Evolutionary conservation across 257 asterid species (phyloP).

Genomic region (Lantana camara): DNA sequence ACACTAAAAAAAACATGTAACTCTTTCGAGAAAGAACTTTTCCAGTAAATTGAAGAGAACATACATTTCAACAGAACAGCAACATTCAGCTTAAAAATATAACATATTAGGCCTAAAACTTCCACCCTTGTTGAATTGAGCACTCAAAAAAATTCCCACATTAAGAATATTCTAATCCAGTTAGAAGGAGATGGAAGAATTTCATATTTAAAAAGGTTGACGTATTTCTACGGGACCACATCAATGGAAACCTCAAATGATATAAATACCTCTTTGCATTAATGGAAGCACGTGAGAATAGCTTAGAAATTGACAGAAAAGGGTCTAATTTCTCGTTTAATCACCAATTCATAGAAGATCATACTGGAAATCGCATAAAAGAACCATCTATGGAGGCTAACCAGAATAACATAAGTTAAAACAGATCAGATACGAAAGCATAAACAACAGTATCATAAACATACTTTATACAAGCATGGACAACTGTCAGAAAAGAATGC

Average conservation of each 20-base stretch:
- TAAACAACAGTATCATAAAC: constrained; percentile 23
- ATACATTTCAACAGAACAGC: not conserved
- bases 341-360: constrained; percentile 19
- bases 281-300: not conserved
- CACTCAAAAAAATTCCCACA: not conserved
- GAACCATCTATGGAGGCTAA: constrained; percentile 17
- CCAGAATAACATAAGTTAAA: not conserved
- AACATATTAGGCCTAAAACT: constrained; percentile 7
- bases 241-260: not conserved
- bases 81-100: constrained; percentile 9
- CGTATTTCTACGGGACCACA: constrained; percentile 19
- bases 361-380: constrained; percentile 14
- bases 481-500: constrained; percentile 94
- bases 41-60: constrained; percentile 11
- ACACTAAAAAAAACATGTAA: not conserved
- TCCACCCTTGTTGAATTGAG: constrained; percentile 3
- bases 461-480: constrained; percentile 97
- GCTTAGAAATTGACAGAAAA: not conserved
- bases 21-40: not conserved
- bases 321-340: not conserved
- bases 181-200: not conserved
- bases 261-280: constrained; percentile 1
- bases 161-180: not conserved
- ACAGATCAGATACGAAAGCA: not conserved
- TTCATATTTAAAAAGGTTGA: constrained; percentile 3